Evolutionary conservation across 2,329 filamentous ascomycete genomes (phyloP), one percentile per base, ranked within the genome.

Genomic region (Ceratocystis ficicola): DNA sequence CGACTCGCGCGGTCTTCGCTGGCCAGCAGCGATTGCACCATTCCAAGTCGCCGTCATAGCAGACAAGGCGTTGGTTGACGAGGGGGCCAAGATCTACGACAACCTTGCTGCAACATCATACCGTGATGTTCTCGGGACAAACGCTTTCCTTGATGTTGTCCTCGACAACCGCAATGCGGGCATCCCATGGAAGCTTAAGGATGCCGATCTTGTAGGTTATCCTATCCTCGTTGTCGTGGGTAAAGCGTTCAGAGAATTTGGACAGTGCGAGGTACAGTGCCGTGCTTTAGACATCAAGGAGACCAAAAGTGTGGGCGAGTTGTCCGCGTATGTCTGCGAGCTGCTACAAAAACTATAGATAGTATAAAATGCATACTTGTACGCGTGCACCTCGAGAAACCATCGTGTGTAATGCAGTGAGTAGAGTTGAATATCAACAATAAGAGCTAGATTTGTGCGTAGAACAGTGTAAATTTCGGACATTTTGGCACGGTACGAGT

Each of bases 121-220:
- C 60, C 17, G 36, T 25, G 36, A 44, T 22, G 10, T 10, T 66
- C 25, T 59, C 1, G 55, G 55, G n/a, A 30, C 17, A 32, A 32
- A 32, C 17, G 55, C 67, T 5, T 50, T 68, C 46, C 68, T 88
- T 5, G 90, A 95, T 72, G 77, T 82, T 1, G 79, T 90, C 1
- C 75, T 95, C 0, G 91, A 95, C 73, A 91, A 96, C 74, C 80
- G 88, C 20, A 73, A 78, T 10, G 81, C 84, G 70, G 78, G 81
- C 1, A 79, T 96, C 68, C 83, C 84, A 2, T 96, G 90, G 89
- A 97, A 95, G 74, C 78, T 97, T 72, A 85, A 84, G 46, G 94
- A 99, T 76, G 94, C 93, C 0, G 92, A 97, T 74, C 73, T 94
- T 67, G 84, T 93, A 65, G 94, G 94, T 2, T 96, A 95, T 73